phyloP scores from a whole-genome alignment of 768 basidiomycete species.

The Calvatia gigantea region DNA sequence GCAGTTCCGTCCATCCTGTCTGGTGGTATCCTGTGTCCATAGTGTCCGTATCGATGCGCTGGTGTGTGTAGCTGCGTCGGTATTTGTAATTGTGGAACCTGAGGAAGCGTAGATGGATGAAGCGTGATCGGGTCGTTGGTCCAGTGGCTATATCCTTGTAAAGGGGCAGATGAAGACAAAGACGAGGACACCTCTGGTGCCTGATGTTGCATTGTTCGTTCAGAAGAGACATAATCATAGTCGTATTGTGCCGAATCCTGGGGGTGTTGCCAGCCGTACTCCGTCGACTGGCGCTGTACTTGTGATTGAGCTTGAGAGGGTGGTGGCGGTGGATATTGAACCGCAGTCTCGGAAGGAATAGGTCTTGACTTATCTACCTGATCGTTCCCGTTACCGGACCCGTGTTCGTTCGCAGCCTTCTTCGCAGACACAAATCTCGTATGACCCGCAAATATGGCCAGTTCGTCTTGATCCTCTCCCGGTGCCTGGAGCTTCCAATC shows the following conservation, averaged over 20 bases:
- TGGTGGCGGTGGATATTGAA: slow-evolving; percentile 5
- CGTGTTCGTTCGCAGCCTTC: slow-evolving; percentile 16
- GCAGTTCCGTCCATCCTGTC: neutral
- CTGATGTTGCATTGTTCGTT: slow-evolving; percentile 2
- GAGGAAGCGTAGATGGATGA: neutral
- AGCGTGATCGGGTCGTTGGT: slow-evolving; percentile 9
- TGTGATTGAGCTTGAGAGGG: slow-evolving; percentile 6
- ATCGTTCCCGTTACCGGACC: neutral
- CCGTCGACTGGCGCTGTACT: slow-evolving; percentile 1
- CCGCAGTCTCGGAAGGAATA: neutral
- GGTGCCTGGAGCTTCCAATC: slow-evolving; percentile 35
- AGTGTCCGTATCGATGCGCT: neutral
- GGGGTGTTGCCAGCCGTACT: slow-evolving; percentile 11
- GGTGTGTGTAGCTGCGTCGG: neutral
- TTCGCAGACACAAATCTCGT: slow-evolving; percentile 57
- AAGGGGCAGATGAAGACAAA: slow-evolving; percentile 6
- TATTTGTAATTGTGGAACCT: neutral
- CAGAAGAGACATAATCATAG: slow-evolving; percentile 1
- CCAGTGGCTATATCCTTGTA: neutral
- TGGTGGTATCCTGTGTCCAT: neutral
- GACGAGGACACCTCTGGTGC: neutral
- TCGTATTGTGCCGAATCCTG: slow-evolving; percentile 18
- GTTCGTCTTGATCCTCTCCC: slow-evolving; percentile 59
- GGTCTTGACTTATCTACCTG: neutral
- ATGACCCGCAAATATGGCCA: slow-evolving; percentile 67